Base-by-base conservation (phyloP, 192 early-diverging fungal species). In the Lunasporangiospora selenospora region DNA sequence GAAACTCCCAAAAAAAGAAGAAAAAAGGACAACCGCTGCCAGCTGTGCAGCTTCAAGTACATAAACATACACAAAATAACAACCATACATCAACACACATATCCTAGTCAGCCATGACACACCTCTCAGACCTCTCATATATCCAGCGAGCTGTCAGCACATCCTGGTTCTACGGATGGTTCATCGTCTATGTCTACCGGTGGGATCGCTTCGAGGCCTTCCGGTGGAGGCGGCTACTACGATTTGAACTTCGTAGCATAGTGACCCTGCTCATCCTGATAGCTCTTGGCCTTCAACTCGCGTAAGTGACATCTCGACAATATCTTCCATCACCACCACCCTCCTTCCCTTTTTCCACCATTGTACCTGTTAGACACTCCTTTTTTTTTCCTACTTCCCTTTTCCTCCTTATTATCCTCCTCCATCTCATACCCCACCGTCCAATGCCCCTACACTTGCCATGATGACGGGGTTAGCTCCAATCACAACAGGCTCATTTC, bases 141-240 rank as follows among this genome's bases (percentile, higher is more conserved):
- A 16, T 73, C 33, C 69, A 73, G 24, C 59, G 69, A 7, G 55
- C 26, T 13, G 29, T 73, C 7, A 53, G 55, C 49, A 45, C 45
- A 12, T 24, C 29, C 29, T 73, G 69, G 69, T 53, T 63, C 47
- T 73, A 58, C 21, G 27, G 39, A 4, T 73, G 69, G 69, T 63
- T 73, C 36, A 15, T 73, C 18, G 29, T 73, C 0, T 73, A 73
- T 19, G 49, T 73, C 39, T 73, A 47, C 45, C 54, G 55, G 9
- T 62, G 54, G 59, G 60, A 73, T 58, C 46, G 55, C 3, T 73
- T 63, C 39, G 69, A 63, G n/a, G 69, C 69, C 48, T 45, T 73
- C 18, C 41, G 60, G 1, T 24, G 48, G 11, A 37, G 60, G 38
- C 46, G 61, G 24, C 42, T 73, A 9, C 4, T 33, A 24, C 53